Evolutionary conservation across 192 early-diverging fungal species (phyloP).

Genomic region (Powellomyces hirtus): DNA sequence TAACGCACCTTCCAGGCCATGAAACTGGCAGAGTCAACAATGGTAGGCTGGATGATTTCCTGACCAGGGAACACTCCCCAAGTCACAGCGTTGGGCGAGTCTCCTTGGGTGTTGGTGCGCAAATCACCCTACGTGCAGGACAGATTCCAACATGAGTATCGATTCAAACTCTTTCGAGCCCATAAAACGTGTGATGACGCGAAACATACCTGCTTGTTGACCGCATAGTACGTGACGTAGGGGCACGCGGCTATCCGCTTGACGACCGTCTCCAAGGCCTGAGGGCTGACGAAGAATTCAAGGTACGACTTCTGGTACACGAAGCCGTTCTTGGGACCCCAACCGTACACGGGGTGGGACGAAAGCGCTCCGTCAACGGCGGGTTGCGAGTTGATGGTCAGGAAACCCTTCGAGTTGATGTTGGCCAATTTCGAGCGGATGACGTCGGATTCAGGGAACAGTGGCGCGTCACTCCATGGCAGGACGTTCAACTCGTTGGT

Average conservation of each 20-base stretch:
- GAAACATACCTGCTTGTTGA: conserved; percentile 66
- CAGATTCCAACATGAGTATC: background rate
- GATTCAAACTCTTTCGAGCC: background rate
- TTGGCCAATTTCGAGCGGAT: conserved; percentile 68
- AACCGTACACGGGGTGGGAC: conserved; percentile 76
- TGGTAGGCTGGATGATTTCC: conserved; percentile 94
- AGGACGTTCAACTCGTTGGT: conserved; percentile 72
- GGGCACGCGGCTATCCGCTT: conserved; percentile 62
- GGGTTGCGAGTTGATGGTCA: conserved; percentile 96
- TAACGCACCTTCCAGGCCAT: conserved; percentile 79
- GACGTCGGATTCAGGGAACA: conserved; percentile 72
- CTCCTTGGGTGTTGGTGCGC: conserved; percentile 80
- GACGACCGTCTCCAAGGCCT: conserved; percentile 64
- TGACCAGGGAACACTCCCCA: conserved; percentile 99
- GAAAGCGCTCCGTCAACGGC: conserved; percentile 86
- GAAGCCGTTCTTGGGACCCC: conserved; percentile 95
- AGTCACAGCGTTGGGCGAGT: conserved; percentile 92
- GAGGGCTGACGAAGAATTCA: conserved; percentile 90
- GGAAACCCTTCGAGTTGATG: conserved; percentile 81
- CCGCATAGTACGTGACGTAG: conserved; percentile 82
- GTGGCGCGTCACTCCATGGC: conserved; percentile 87
- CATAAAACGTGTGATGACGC: background rate
- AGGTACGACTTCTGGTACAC: conserved; percentile 97
- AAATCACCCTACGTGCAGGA: conserved; percentile 82
- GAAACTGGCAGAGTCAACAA: conserved; percentile 85